Conservation (phyloP, 73 alveolate species). For the Effrenium voratum region DNA sequence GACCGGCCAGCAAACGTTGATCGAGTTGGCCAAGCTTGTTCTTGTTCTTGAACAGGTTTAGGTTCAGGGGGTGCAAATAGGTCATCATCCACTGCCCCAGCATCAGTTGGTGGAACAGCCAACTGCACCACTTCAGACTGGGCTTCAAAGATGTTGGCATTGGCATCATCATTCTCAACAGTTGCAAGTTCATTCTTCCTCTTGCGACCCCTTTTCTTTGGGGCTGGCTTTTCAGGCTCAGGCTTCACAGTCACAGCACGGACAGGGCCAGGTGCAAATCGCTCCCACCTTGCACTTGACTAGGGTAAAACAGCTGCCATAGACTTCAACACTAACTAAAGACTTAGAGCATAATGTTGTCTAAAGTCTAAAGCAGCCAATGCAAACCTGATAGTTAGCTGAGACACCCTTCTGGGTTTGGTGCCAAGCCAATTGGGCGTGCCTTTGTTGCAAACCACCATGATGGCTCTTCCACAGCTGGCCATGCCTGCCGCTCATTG, state of each 20-base stretch:
- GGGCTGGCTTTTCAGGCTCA: background rate
- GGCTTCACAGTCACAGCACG: background rate
- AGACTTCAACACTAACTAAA: background rate
- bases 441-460: background rate
- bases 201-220: background rate
- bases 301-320: background rate
- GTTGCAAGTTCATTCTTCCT: no score
- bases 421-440: background rate
- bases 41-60: background rate
- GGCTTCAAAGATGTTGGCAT: background rate
- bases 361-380: background rate
- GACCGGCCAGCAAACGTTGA: constrained; percentile 6
- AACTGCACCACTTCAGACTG: background rate
- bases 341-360: background rate
- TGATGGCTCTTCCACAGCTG: background rate
- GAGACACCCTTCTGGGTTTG: constrained; percentile 14
- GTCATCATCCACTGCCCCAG: background rate
- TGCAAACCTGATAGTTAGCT: no score
- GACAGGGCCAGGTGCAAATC: constrained; percentile 56
- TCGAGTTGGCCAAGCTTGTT: background rate
- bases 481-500: constrained; percentile 12
- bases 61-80: background rate
- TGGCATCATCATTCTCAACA: background rate
- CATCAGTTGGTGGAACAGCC: background rate
- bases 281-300: background rate